A percentile compares a stretch with the other conserved stretches of the same genome.
phyloP scores from a whole-genome alignment of 192 early-diverging fungal species.

The Mortierella hygrophila region DNA sequence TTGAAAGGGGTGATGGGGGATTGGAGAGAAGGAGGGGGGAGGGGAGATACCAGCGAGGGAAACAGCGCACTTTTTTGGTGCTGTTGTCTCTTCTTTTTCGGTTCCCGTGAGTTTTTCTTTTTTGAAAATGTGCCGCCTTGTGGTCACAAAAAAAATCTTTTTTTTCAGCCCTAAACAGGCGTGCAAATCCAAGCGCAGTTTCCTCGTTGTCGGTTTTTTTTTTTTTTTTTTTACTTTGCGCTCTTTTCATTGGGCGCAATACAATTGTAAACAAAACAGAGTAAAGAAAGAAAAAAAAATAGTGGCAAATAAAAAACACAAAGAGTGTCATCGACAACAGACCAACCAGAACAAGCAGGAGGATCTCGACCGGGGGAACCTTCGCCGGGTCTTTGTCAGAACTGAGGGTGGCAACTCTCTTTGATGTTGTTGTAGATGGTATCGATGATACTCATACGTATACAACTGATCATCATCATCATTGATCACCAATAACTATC shows the following conservation, averaged over 20 bases:
- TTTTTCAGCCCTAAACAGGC: slow-evolving; percentile 16
- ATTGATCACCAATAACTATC: not conserved
- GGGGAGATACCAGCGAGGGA: not conserved
- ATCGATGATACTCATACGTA: not conserved
- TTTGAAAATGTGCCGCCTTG: slow-evolving; percentile 15
- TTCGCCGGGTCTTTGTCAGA: not conserved
- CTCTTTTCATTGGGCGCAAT: slow-evolving; percentile 51
- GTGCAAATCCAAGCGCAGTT: slow-evolving; percentile 28
- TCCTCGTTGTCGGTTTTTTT: not conserved
- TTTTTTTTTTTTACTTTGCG: slow-evolving; percentile 14
- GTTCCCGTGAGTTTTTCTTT: slow-evolving; percentile 50
- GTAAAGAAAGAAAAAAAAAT: not conserved
- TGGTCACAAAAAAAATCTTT: slow-evolving; percentile 41
- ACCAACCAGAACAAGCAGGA: slow-evolving; percentile 5
- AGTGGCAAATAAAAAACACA: slow-evolving; percentile 13
- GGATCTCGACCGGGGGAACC: slow-evolving; percentile 7
- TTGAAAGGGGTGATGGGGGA: not conserved
- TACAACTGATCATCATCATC: not conserved
- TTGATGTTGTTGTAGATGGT: not conserved
- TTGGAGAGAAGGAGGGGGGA: not conserved
- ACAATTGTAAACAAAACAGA: slow-evolving; percentile 22
- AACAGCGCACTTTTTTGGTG: not conserved
- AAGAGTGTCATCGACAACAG: slow-evolving; percentile 4
- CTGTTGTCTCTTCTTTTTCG: not conserved
- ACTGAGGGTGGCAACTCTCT: not conserved